Conservation (phyloP, 148 eudicot genomes). For the Cornus controversa region DNA sequence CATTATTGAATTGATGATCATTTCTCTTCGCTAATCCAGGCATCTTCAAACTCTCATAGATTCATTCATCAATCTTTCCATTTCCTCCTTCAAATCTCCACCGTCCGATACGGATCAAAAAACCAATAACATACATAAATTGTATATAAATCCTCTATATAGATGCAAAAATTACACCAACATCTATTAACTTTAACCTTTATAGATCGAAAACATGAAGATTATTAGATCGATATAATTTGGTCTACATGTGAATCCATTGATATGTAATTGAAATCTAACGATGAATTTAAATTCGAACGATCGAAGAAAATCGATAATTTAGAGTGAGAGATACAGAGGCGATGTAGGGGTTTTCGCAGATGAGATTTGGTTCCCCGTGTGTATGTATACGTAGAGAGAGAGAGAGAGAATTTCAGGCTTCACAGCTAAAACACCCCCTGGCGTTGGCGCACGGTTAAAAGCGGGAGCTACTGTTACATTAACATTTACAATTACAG, state of each 20-base stretch:
- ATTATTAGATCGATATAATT: conserved; percentile 14
- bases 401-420: conserved; percentile 16
- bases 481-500: not conserved
- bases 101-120: conserved; percentile 13
- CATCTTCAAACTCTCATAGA: conserved; percentile 43
- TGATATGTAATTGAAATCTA: not conserved
- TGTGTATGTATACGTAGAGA: conserved; percentile 23
- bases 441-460: conserved; percentile 11
- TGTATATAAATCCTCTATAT: not conserved
- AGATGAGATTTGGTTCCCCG: conserved; percentile 51
- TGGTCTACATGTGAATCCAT: not conserved
- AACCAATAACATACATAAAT: not conserved
- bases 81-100: conserved; percentile 14
- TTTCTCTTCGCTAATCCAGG: conserved; percentile 63
- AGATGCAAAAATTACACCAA: not conserved
- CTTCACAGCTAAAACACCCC: conserved; percentile 6
- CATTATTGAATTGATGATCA: conserved; percentile 52
- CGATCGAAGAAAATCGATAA: conserved; percentile 21
- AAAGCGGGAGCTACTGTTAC: conserved; percentile 5
- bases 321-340: conserved; percentile 21
- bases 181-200: conserved; percentile 17
- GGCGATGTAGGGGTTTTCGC: conserved; percentile 49
- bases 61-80: conserved; percentile 29
- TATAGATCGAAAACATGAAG: not conserved
- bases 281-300: conserved; percentile 15